Evolutionary conservation across 2,329 filamentous ascomycete genomes (phyloP).

Genomic region (Talaromyces amestolkiae): DNA sequence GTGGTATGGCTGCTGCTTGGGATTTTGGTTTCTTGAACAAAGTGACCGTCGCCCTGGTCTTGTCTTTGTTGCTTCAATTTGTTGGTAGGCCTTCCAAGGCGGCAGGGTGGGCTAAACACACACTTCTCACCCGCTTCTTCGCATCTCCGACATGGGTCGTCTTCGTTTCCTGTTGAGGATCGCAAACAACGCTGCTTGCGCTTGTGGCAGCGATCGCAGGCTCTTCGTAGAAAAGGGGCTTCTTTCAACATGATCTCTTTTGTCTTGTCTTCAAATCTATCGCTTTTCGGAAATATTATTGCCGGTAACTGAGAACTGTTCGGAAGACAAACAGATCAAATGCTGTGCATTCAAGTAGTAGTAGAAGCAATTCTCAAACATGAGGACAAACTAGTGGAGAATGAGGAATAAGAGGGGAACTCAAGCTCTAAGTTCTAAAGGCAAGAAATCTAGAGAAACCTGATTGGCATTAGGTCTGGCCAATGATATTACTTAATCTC

Average conservation of each 20-base stretch:
- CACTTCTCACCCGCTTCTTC: constrained; percentile 12
- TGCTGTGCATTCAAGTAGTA: background rate
- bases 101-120: constrained; percentile 14
- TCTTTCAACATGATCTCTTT: background rate
- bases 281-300: no score
- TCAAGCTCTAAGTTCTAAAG: background rate
- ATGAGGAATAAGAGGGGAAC: background rate
- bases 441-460: background rate
- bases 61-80: background rate
- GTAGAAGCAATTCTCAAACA: background rate
- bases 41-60: background rate
- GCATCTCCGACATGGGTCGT: constrained; percentile 6
- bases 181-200: constrained; percentile 15
- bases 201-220: constrained; percentile 16
- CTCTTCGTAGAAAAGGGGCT: background rate
- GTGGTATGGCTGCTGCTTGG: background rate
- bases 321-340: no score
- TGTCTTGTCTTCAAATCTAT: background rate
- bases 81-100: constrained; percentile 11
- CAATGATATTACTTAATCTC: background rate
- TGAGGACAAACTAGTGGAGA: background rate
- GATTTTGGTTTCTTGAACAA: background rate
- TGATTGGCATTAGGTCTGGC: background rate
- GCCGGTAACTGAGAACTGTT: no score
- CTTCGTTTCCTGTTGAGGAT: background rate